phyloP scores from a whole-genome alignment of 345 rosid species.

The Mercurialis annua region DNA sequence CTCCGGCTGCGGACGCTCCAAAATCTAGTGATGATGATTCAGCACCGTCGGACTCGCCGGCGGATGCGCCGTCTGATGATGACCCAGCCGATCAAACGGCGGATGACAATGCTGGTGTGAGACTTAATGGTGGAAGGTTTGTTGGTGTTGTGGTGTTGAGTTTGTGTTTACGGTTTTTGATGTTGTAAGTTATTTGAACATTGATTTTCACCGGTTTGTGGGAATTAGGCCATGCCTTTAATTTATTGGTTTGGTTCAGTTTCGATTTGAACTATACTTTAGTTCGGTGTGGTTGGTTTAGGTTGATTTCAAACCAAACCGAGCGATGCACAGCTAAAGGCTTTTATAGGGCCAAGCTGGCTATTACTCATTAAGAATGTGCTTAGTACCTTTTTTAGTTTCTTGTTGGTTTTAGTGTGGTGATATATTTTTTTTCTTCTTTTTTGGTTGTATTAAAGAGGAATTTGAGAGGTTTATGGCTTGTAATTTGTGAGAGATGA shows the following conservation, averaged over 20 bases:
- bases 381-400: constrained; percentile 8
- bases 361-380: constrained; percentile 15
- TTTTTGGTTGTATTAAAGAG: neutral
- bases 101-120: constrained; percentile 49
- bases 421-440: neutral
- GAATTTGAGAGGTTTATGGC: constrained; percentile 12
- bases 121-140: constrained; percentile 32
- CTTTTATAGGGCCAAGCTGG: too few relatives aligned
- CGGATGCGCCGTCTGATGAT: constrained; percentile 55
- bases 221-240: constrained; percentile 27
- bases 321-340: too few relatives aligned
- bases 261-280: too few relatives aligned
- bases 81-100: constrained; percentile 48
- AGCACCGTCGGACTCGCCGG: constrained; percentile 60
- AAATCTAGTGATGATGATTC: constrained; percentile 37
- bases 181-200: constrained; percentile 28
- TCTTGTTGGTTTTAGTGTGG: constrained; percentile 10
- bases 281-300: too few relatives aligned
- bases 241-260: constrained; percentile 14
- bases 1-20: constrained; percentile 74
- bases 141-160: constrained; percentile 39
- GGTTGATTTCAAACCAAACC: too few relatives aligned
- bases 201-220: constrained; percentile 19
- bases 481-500: constrained; percentile 15
- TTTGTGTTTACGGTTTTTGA: constrained; percentile 36